A percentile compares a stretch with the other conserved stretches of the same genome.
These are phyloP conservation scores for Rhynchospora pubera DNA, from an alignment of 176 grass and related monocot species.

Conservation along the genomic window DNA sequence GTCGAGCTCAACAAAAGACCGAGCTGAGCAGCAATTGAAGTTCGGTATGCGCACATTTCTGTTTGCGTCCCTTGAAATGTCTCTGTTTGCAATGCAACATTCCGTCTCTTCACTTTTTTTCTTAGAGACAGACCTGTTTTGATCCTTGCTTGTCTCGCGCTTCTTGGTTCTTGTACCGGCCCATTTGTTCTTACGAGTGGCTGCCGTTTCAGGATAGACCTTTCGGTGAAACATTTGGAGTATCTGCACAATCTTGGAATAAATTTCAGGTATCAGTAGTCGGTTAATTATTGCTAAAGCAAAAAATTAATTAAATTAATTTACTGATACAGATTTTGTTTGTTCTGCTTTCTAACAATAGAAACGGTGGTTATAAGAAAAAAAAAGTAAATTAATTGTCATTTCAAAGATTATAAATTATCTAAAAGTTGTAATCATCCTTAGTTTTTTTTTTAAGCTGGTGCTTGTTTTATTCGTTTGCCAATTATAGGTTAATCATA, in stretches of 20 bases:
- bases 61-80: conserved; percentile 19
- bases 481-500: background rate
- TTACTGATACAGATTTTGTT: background rate
- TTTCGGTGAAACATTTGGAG: conserved; percentile 96
- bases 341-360: background rate
- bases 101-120: conserved; percentile 10
- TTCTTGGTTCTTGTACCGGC: conserved; percentile 16
- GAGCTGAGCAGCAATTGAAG: conserved; percentile 53
- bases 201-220: conserved; percentile 71
- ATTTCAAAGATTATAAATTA: background rate
- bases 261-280: background rate
- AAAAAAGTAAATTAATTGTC: background rate
- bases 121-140: background rate
- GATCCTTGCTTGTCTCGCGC: conserved; percentile 4
- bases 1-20: conserved; percentile 25
- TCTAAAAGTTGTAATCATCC: background rate
- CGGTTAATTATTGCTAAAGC: background rate
- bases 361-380: background rate
- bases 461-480: background rate
- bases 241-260: conserved; percentile 49
- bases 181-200: conserved; percentile 18
- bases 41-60: conserved; percentile 31
- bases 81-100: background rate
- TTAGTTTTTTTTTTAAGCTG: background rate
- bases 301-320: background rate